Conservation (phyloP, 73 alveolate genomes). For the Tetrahymena thermophila region DNA sequence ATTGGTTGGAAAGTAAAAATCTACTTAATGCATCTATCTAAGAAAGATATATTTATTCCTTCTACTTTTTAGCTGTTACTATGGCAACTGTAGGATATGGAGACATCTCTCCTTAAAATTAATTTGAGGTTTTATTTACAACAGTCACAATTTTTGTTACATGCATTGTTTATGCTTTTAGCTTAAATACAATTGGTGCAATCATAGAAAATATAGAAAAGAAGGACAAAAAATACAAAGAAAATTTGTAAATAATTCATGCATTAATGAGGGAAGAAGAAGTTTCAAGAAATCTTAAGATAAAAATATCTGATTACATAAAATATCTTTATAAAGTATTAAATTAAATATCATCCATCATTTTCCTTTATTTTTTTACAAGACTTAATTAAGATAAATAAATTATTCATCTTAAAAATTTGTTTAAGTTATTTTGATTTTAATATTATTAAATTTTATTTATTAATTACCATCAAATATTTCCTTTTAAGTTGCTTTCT, state of each 20-base stretch:
- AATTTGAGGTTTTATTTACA: slow-evolving; percentile 53
- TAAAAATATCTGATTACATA: background rate
- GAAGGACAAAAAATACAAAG: slow-evolving; percentile 11
- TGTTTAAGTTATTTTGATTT: no score
- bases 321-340: background rate
- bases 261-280: slow-evolving; percentile 16
- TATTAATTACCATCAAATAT: no score
- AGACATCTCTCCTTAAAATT: slow-evolving; percentile 64
- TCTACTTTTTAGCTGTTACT: slow-evolving; percentile 73
- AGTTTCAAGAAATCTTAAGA: background rate
- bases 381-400: no score
- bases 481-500: no score
- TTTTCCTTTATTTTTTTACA: no score
- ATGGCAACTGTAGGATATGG: slow-evolving; percentile 89
- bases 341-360: background rate
- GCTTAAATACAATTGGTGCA: slow-evolving; percentile 27
- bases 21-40: background rate
- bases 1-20: background rate
- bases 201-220: slow-evolving; percentile 15
- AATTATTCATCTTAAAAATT: no score
- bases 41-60: slow-evolving; percentile 6
- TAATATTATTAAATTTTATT: no score
- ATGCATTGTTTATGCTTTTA: slow-evolving; percentile 23
- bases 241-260: slow-evolving; percentile 31
- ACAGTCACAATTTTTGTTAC: slow-evolving; percentile 26